phyloP scores from a whole-genome alignment of 176 grass and related monocot species.

The Hsuehochloa calcarea region DNA sequence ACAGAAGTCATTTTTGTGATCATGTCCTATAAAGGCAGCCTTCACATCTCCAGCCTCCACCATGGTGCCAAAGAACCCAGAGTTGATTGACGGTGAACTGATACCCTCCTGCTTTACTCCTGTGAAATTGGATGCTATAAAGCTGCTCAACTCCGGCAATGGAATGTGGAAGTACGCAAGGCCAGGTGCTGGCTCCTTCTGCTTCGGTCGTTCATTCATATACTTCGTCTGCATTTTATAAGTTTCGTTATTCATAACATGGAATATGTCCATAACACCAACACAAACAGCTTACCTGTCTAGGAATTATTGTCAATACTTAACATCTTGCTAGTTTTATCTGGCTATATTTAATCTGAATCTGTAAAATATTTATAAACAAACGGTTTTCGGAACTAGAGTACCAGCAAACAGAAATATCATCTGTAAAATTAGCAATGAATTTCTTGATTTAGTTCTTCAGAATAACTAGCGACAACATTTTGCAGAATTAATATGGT shows the following conservation, averaged over 20 bases:
- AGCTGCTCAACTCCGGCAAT: constrained; percentile 72
- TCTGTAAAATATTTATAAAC: background rate
- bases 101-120: constrained; percentile 87
- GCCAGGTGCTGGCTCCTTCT: constrained; percentile 73
- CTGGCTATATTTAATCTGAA: background rate
- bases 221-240: constrained; percentile 60
- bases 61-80: constrained; percentile 88
- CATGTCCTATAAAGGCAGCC: constrained; percentile 81
- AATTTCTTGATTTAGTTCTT: background rate
- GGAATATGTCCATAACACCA: background rate
- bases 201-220: constrained; percentile 39
- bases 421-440: background rate
- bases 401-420: background rate
- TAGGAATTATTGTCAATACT: background rate
- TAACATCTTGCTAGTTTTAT: background rate
- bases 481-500: background rate
- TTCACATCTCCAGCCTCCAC: constrained; percentile 87
- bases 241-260: constrained; percentile 13
- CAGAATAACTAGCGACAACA: background rate
- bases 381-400: background rate
- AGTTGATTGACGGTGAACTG: constrained; percentile 83
- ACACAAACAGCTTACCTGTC: background rate
- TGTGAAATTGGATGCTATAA: constrained; percentile 64
- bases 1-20: constrained; percentile 90
- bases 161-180: constrained; percentile 96